These are phyloP conservation scores for Cordyceps tenuipes DNA, from an alignment of 2,329 filamentous ascomycete genomes.

Conservation along the genomic window DNA sequence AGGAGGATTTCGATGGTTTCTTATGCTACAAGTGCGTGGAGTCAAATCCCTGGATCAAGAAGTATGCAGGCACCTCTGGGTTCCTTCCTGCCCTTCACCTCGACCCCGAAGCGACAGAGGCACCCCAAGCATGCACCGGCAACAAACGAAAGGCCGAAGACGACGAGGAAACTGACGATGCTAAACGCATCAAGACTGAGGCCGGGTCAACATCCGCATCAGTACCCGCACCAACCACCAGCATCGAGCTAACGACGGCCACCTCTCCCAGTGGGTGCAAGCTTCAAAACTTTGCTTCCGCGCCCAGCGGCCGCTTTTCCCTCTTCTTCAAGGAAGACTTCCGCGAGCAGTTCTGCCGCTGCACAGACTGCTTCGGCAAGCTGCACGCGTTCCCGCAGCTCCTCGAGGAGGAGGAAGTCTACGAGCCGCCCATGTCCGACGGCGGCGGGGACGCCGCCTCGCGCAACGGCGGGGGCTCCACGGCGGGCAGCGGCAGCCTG, in stretches of 20 bases:
- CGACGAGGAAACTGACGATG: conserved; percentile 26
- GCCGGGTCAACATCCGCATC: conserved; percentile 20
- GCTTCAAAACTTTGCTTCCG: conserved; percentile 46
- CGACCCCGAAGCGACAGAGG: conserved; percentile 11
- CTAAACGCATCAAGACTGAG: conserved; percentile 46
- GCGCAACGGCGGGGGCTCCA: conserved; percentile 32
- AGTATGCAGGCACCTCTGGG: conserved; percentile 69
- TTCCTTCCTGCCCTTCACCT: conserved; percentile 68
- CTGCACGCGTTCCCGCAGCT: conserved; percentile 69
- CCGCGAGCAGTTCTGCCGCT: conserved; percentile 75
- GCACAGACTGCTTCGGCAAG: conserved; percentile 66
- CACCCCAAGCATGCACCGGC: neutral
- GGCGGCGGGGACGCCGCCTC: conserved; percentile 44
- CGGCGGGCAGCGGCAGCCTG: conserved; percentile 69
- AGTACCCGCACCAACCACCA: conserved; percentile 14
- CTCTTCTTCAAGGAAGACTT: conserved; percentile 77
- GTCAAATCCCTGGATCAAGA: conserved; percentile 83
- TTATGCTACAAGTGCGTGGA: conserved; percentile 92
- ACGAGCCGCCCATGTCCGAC: conserved; percentile 81
- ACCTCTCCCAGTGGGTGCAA: conserved; percentile 42
- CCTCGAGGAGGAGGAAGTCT: conserved; percentile 87
- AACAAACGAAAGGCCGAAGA: conserved; percentile 63
- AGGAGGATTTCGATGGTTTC: conserved; percentile 83
- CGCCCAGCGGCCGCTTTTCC: conserved; percentile 57
- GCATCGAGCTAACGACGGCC: conserved; percentile 8